Conservation (phyloP, 371 early-diverging fungal genomes). For the Actinomortierella wolfii region DNA sequence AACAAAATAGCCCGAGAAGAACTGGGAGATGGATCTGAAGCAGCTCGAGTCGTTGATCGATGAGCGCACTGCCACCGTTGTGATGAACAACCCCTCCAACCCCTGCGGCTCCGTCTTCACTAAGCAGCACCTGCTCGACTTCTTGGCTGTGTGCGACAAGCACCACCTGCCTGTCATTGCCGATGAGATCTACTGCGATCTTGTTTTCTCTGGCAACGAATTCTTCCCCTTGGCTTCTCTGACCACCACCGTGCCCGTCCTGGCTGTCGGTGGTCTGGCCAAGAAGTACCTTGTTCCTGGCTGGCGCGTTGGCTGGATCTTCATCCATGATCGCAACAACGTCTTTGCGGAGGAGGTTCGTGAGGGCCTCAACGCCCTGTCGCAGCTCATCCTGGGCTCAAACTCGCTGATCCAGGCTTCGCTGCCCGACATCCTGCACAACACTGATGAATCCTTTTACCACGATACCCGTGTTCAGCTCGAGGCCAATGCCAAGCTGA, state of each 20-base stretch:
- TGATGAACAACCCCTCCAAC: constrained; percentile 92
- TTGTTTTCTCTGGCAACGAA: constrained; percentile 73
- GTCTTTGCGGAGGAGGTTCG: constrained; percentile 65
- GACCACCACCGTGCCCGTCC: constrained; percentile 79
- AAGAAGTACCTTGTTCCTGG: constrained; percentile 93
- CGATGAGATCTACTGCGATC: constrained; percentile 93
- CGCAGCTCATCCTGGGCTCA: constrained; percentile 82
- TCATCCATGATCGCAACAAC: constrained; percentile 76
- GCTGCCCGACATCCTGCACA: constrained; percentile 76
- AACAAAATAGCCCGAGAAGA: constrained; percentile 76
- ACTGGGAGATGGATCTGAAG: constrained; percentile 87
- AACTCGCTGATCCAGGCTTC: constrained; percentile 82
- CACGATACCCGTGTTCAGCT: constrained; percentile 71
- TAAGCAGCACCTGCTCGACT: constrained; percentile 70
- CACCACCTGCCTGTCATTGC: constrained; percentile 85
- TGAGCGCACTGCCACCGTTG: constrained; percentile 76
- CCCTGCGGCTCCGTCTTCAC: constrained; percentile 91
- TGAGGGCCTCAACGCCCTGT: constrained; percentile 69
- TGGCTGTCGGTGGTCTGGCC: constrained; percentile 87
- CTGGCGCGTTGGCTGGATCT: constrained; percentile 91
- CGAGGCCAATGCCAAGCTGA: constrained; percentile 73
- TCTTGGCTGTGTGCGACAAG: constrained; percentile 75
- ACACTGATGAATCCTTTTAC: constrained; percentile 73
- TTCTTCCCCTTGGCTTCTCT: constrained; percentile 78
- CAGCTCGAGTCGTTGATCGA: constrained; percentile 84